Conservation (phyloP, 805 yeast species). For the Lipomyces japonicus region DNA sequence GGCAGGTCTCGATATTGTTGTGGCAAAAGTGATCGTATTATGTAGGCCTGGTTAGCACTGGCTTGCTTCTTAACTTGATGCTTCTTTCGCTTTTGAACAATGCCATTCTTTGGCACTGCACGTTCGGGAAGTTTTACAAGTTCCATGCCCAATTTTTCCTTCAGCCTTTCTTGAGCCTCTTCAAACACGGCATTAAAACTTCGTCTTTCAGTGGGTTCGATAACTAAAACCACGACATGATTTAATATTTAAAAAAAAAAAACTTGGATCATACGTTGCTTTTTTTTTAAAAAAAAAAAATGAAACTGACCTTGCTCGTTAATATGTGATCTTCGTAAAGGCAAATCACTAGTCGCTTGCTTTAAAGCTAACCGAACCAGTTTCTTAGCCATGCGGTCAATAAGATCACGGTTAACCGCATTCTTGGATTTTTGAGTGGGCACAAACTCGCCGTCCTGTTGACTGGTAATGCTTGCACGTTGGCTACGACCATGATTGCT, state of each 20-base stretch:
- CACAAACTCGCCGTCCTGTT: no score
- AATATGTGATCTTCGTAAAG: constrained; percentile 17
- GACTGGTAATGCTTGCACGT: no score
- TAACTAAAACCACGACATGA: constrained; percentile 9
- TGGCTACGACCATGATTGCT: no score
- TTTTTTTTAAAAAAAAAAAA: neutral
- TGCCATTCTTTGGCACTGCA: constrained; percentile 1
- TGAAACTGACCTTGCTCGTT: constrained; percentile 15
- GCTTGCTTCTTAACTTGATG: neutral
- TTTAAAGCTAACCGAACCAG: constrained; percentile 21
- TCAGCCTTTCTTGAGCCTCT: constrained; percentile 13
- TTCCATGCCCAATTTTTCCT: constrained; percentile 10
- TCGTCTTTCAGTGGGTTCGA: constrained; percentile 19
- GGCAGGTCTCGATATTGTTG: constrained; percentile 7
- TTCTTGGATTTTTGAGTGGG: no score
- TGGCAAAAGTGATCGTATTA: constrained; percentile 9
- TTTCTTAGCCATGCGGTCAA: constrained; percentile 20
- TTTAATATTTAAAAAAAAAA: no score
- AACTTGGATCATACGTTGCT: no score
- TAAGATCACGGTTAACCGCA: neutral
- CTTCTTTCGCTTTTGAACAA: constrained; percentile 4
- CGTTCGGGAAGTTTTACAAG: constrained; percentile 22
- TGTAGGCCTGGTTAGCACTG: constrained; percentile 8
- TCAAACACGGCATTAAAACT: constrained; percentile 13
- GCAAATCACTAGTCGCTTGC: constrained; percentile 9